Conservation (phyloP, 2,329 filamentous ascomycete species). For the Alternaria metachromatica region DNA sequence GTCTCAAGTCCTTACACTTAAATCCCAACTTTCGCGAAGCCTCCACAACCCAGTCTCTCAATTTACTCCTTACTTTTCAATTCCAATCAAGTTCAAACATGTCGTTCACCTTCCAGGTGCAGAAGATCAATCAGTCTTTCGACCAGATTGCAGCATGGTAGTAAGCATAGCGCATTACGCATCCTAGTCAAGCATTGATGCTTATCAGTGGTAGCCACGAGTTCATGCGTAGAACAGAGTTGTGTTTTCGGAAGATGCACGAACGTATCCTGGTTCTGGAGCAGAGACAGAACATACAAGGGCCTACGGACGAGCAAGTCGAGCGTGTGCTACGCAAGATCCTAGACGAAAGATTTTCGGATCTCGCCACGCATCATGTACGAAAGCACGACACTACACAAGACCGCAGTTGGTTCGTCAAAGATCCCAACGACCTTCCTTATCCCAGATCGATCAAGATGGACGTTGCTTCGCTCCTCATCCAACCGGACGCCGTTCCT, state of each 20-base stretch:
- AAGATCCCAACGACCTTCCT: slow-evolving; percentile 16
- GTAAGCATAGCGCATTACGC: slow-evolving; percentile 19
- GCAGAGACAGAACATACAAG: slow-evolving; percentile 27
- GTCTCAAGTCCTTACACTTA: neutral
- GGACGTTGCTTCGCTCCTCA: slow-evolving; percentile 28
- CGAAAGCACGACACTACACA: slow-evolving; percentile 16
- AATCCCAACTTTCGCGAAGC: neutral
- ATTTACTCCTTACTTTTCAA: neutral
- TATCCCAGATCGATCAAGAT: slow-evolving; percentile 26
- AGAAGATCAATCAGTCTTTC: slow-evolving; percentile 43
- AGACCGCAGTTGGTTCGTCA: slow-evolving; percentile 26
- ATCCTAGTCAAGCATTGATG: neutral
- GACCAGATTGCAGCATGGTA: slow-evolving; percentile 44
- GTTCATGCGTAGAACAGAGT: slow-evolving; percentile 42
- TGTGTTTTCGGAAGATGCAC: slow-evolving; percentile 36
- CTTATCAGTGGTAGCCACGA: slow-evolving; percentile 28
- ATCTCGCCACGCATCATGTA: slow-evolving; percentile 13
- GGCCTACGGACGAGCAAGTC: slow-evolving; percentile 43
- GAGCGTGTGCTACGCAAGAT: slow-evolving; percentile 47
- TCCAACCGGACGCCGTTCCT: slow-evolving; percentile 39
- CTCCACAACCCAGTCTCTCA: neutral
- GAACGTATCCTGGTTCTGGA: slow-evolving; percentile 38
- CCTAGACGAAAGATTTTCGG: slow-evolving; percentile 39
- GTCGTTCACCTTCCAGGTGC: slow-evolving; percentile 41
- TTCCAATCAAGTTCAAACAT: slow-evolving; percentile 16